These are phyloP conservation scores for Boletus tylopilopsis DNA, from an alignment of 768 basidiomycete genomes.

Conservation along the genomic window DNA sequence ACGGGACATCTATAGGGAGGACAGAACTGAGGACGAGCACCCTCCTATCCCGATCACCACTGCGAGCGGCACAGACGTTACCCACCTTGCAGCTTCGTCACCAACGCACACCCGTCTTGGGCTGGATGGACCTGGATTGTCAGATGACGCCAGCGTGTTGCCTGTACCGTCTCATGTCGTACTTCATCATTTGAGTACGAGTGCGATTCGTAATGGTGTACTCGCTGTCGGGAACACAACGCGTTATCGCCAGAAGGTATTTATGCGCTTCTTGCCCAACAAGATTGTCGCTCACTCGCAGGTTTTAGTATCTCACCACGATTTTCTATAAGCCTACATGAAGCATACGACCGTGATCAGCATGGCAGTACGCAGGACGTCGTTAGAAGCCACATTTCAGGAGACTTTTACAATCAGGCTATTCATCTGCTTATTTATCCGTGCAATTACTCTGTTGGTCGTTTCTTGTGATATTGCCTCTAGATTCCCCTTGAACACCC, in stretches of 20 bases:
- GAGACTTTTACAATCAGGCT: conserved; percentile 8
- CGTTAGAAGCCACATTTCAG: conserved; percentile 19
- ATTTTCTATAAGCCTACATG: conserved; percentile 76
- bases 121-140: conserved; percentile 42
- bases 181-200: conserved; percentile 91
- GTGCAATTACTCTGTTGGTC: conserved; percentile 21
- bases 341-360: conserved; percentile 9
- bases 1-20: conserved; percentile 25
- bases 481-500: conserved; percentile 22
- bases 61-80: conserved; percentile 37
- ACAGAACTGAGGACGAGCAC: conserved; percentile 20
- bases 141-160: conserved; percentile 87
- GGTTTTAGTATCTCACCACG: conserved; percentile 72
- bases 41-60: conserved; percentile 34
- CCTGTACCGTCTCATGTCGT: conserved; percentile 94
- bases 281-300: conserved; percentile 21
- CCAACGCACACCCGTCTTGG: conserved; percentile 30
- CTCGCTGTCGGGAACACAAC: conserved; percentile 90
- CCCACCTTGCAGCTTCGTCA: conserved; percentile 25
- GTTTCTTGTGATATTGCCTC: conserved; percentile 26
- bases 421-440: conserved; percentile 26
- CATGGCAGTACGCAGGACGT: conserved; percentile 23
- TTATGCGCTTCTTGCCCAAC: conserved; percentile 4
- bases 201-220: conserved; percentile 91
- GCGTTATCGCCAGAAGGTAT: conserved; percentile 87